Evolutionary conservation across 495 filamentous ascomycete genomes (phyloP), one percentile per base, ranked within the genome.

Genomic region (Penicillium bovifimosum): DNA sequence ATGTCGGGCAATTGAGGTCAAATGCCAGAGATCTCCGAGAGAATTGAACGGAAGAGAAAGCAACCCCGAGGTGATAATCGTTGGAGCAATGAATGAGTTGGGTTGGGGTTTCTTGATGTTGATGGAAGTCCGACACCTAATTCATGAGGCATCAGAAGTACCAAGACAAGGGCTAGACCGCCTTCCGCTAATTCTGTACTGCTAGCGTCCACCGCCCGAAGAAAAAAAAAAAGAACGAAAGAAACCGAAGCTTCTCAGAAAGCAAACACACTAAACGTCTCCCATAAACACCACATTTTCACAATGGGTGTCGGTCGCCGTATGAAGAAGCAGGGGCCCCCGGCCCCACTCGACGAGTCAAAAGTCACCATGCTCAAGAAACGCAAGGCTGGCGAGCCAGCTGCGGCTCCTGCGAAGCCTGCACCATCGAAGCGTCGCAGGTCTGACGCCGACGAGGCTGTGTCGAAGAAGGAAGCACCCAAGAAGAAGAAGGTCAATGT

Each of bases 281-380:
- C 40, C 48, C 51, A 62, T 54, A 60, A 51, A 58, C 54, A 52
- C 43, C 51, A 51, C 38, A 52, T 44, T 48, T 48, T 66, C 66
- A 83, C 68, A 66, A 96, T 96, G 91, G 91, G 91, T 72, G 76
- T 80, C 52, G 87, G 90, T 56, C 88, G 90, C 61, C 90, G 93
- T 56, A 92, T 96, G 86, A 85, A 87, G 67, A 96, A 97, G 73
- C 93, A 98, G 76, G 95, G 90, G 32, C 80, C 87, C 54, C 95
- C 95, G 28, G 79, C 83, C 52, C 79, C 84, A 27, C 80, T 96
- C 52, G 86, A 92, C 59, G 90, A 96, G 67, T 83, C 81, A 24
- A 86, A 86, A 60, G 83, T 87, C 54, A 78, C 84, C 29, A 83
- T 82, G 45, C 65, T 85, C 50, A 88, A 79, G 62, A 86, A 96